phyloP scores from a whole-genome alignment of 768 basidiomycete genomes.

The Trametopsis cervina region DNA sequence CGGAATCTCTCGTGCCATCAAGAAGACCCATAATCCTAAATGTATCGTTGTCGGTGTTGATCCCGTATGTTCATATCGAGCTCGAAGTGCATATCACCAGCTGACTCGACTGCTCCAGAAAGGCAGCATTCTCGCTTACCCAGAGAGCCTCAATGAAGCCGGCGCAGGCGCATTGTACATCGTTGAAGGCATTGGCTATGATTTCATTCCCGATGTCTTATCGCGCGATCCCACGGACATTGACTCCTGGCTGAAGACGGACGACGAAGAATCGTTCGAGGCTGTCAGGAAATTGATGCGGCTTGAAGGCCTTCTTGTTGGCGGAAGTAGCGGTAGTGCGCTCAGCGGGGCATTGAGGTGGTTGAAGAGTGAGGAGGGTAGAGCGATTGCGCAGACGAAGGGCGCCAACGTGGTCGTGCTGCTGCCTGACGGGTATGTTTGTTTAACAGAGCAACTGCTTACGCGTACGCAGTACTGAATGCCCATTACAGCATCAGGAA shows the following conservation, averaged over 20 bases:
- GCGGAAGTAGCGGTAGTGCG: conserved; percentile 88
- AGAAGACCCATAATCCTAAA: conserved; percentile 67
- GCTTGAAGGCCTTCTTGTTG: conserved; percentile 83
- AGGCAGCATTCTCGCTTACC: conserved; percentile 82
- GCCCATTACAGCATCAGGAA: conserved; percentile 65
- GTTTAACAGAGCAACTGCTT: not conserved
- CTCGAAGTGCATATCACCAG: conserved; percentile 2
- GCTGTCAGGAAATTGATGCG: conserved; percentile 74
- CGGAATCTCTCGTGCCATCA: conserved; percentile 76
- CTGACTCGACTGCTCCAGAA: conserved; percentile 37
- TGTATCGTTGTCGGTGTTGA: conserved; percentile 83
- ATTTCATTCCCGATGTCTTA: conserved; percentile 86
- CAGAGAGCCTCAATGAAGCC: conserved; percentile 52
- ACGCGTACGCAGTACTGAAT: not conserved
- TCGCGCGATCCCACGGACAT: conserved; percentile 53
- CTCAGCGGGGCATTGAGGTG: conserved; percentile 72
- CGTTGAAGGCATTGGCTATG: conserved; percentile 97
- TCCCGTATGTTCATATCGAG: conserved; percentile 53
- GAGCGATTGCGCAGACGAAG: conserved; percentile 49
- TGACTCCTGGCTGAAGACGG: conserved; percentile 81
- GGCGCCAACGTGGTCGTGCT: conserved; percentile 87
- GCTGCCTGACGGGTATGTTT: conserved; percentile 80
- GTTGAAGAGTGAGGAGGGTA: conserved; percentile 67
- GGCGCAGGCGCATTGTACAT: conserved; percentile 52
- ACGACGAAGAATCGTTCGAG: conserved; percentile 73